Evolutionary conservation across 1,284 basidiomycete species (phyloP).

Genomic region (Moniliophthora roreri): DNA sequence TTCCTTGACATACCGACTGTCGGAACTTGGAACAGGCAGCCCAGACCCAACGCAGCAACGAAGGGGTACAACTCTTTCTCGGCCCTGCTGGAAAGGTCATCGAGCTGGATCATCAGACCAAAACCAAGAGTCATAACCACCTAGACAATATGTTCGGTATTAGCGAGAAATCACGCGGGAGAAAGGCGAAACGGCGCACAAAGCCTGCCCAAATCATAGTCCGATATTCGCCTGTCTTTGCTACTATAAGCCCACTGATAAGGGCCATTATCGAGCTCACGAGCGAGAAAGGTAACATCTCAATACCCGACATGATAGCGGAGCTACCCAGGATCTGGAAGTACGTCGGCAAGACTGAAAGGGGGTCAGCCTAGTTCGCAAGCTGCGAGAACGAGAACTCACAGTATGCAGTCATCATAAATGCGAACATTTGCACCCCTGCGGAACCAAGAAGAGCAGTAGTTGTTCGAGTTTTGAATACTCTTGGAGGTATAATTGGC

Average conservation of each 20-base stretch:
- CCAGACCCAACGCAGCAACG: neutral
- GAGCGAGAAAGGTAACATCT: slow-evolving; percentile 1
- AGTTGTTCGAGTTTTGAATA: slow-evolving; percentile 1
- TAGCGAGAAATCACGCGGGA: no score
- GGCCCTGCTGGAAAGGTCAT: neutral
- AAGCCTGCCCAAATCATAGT: neutral
- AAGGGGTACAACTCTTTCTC: neutral
- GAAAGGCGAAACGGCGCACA: neutral
- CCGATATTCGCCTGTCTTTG: neutral
- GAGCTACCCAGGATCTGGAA: slow-evolving; percentile 3
- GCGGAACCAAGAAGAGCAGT: neutral
- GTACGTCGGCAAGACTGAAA: slow-evolving; percentile 1
- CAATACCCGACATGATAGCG: neutral
- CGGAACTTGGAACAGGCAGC: neutral
- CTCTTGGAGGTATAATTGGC: neutral
- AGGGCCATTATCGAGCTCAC: slow-evolving; percentile 1
- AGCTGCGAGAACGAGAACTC: neutral
- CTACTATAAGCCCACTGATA: neutral
- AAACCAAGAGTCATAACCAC: neutral
- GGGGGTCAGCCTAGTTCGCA: no score
- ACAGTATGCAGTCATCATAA: slow-evolving; percentile 3
- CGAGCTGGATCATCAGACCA: neutral
- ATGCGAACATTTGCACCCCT: neutral
- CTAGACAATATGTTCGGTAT: neutral
- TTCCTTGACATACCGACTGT: neutral